Percentiles rank a stretch among this genome's conserved stretches.
These are phyloP conservation scores for Lentinula sp. DNA, from an alignment of 768 basidiomycete genomes.

Conservation along the genomic window DNA sequence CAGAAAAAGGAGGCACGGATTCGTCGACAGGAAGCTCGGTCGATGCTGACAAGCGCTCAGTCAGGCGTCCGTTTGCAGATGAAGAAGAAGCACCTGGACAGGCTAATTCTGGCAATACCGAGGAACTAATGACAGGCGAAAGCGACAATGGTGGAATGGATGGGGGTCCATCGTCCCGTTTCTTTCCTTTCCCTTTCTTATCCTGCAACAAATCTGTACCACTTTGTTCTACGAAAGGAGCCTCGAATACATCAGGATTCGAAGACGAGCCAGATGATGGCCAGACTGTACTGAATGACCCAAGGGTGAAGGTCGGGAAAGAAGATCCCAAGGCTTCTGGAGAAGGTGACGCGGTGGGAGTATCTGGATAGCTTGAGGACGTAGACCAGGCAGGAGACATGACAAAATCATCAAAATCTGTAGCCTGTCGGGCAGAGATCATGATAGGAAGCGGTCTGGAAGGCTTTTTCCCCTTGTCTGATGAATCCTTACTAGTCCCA, in stretches of 20 bases:
- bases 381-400: slow-evolving; percentile 13
- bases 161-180: slow-evolving; percentile 39
- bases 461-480: slow-evolving; percentile 50
- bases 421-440: slow-evolving; percentile 13
- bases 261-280: slow-evolving; percentile 9
- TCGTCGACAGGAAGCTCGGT: neutral
- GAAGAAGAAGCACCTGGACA: neutral
- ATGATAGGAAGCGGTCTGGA: slow-evolving; percentile 49
- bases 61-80: neutral
- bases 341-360: slow-evolving; percentile 19
- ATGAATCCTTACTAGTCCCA: slow-evolving; percentile 3
- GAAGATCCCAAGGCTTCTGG: slow-evolving; percentile 19
- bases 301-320: slow-evolving; percentile 9
- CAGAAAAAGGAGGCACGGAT: slow-evolving; percentile 13
- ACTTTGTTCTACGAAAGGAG: no score
- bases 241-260: neutral
- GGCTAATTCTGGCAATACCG: neutral
- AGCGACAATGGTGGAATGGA: slow-evolving; percentile 63
- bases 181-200: slow-evolving; percentile 56
- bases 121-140: slow-evolving; percentile 30
- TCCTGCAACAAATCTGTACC: neutral
- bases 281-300: slow-evolving; percentile 11
- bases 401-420: slow-evolving; percentile 31
- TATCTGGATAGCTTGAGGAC: slow-evolving; percentile 16
- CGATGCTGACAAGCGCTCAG: neutral